Base-by-base conservation (phyloP, 2,329 filamentous ascomycete species). In the Aureobasidium sp. region DNA sequence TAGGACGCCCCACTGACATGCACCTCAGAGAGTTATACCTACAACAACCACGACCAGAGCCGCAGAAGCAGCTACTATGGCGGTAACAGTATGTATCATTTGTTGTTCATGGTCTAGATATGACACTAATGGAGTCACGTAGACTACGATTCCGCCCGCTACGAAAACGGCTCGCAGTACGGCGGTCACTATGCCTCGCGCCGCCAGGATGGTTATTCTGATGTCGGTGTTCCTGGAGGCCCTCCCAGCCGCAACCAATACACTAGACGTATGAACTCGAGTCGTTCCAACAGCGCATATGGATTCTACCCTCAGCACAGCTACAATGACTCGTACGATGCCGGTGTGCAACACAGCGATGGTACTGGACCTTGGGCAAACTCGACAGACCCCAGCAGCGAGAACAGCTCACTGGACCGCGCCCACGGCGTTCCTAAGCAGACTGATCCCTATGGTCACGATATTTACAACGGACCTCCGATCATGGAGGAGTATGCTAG, bases 341-440 rank as follows among this genome's bases (percentile, higher is more conserved):
- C 89, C 14, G 88, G 87, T 64, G 85, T 86, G 12, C 89, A 86
- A 70, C 89, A 86, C 55, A 88, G 84, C 67, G 85, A 87, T 65
- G 85, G 79, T 60, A 79, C 79, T 59, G 91, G 96, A 63, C 86
- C 86, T 14, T 87, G 84, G 71, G 87, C 86, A 62, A 92, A 94
- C 74, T 87, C 87, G 66, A 96, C 91, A 64, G 91, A 96, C 71
- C 92, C 90, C 78, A 94, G 89, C 77, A 96, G 91, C 71, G 89
- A 96, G 71, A 96, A 96, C 76, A 95, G 90, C 77, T 96, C 91
- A 1, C 84, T 95, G 68, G 90, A 96, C 71, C 87, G 90, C 65
- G 79, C 86, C 39, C 82, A 83, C 68, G 73, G 57, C 69, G 55
- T 47, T 14, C 31, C 29, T 14, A 60, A 37, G 36, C 39, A 41